Evolutionary conservation across 202 grass and related monocot genomes (phyloP), one percentile per base, ranked within the genome.

Genomic region (Digitaria exilis): DNA sequence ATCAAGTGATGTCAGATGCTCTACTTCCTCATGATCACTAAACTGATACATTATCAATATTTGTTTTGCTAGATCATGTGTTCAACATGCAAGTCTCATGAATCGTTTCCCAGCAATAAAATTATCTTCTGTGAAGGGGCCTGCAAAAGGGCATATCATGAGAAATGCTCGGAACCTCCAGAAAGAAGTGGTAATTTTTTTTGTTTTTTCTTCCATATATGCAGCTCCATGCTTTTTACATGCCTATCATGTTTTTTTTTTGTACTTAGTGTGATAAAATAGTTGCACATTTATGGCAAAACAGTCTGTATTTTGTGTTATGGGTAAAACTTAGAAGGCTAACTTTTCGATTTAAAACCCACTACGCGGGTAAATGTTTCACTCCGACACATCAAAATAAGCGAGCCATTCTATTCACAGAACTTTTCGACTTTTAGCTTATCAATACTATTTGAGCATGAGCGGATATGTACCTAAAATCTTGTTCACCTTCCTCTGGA

Each of bases 121-220:
- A 67, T 95, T 71, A 78, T 95, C 69, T 77, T 82, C 32, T 95
- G 93, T 16, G 82, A 87, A 77, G 92, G 93, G 56, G 21, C 81
- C 51, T 99, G 96, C 88, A 91, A 87, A 83, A 87, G 65, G 87
- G 85, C 86, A 46, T 94, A 81, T 89, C 91, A 99, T 73, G 86
- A 91, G 81, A 94, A 87, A 76, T 96, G 89, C 87, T 86, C 69
- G 50, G 93, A 92, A 75, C 75, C 87, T 77, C 76, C 91, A 64
- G 87, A 88, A 65, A 92, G 85, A 92, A 87, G 81, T 86, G 83
- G 84, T 87, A 61, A 41, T 76, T 79, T 17, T 84, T 29, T 76
- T 49, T 91, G 16, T 15, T 14, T 85, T 82, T 81, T 59, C 72
- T 80, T 83, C 74, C 67, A 82, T 43, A 84, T 76, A 68, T 52